phyloP scores from a whole-genome alignment of 2,329 filamentous ascomycete species.

The Claviceps purpurea region DNA sequence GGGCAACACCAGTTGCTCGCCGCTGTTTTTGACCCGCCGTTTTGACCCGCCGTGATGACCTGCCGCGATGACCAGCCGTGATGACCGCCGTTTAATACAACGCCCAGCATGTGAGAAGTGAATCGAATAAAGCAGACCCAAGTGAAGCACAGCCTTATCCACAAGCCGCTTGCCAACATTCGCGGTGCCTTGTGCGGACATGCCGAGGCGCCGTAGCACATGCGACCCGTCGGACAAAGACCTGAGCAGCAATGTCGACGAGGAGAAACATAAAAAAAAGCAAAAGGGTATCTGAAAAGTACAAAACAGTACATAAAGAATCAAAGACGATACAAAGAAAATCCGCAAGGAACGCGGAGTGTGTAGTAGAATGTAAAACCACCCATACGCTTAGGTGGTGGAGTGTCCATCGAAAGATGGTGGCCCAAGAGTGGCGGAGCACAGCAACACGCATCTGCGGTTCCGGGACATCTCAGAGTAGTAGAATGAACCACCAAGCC shows the following conservation, averaged over 20 bases:
- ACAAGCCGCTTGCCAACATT: not conserved
- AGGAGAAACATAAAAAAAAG: not conserved
- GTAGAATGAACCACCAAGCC: too few relatives aligned
- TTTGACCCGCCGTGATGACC: not conserved
- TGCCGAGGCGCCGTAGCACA: not conserved
- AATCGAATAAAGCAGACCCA: not conserved
- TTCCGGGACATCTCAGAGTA: too few relatives aligned
- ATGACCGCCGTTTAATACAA: not conserved
- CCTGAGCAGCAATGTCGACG: not conserved
- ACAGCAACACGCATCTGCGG: too few relatives aligned
- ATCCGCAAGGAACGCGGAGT: slow-evolving; percentile 9
- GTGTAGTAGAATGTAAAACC: too few relatives aligned
- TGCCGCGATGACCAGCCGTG: too few relatives aligned
- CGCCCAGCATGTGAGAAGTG: not conserved
- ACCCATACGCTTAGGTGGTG: too few relatives aligned
- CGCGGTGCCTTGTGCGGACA: not conserved
- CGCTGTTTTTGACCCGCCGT: not conserved
- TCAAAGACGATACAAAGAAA: not conserved
- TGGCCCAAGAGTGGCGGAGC: too few relatives aligned
- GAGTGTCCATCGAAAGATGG: too few relatives aligned
- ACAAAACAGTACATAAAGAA: not conserved
- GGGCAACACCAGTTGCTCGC: not conserved
- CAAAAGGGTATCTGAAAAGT: not conserved
- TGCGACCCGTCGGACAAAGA: not conserved
- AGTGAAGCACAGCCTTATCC: not conserved